phyloP scores from a whole-genome alignment of 345 rosid genomes.

The Hibiscus tridactylites region DNA sequence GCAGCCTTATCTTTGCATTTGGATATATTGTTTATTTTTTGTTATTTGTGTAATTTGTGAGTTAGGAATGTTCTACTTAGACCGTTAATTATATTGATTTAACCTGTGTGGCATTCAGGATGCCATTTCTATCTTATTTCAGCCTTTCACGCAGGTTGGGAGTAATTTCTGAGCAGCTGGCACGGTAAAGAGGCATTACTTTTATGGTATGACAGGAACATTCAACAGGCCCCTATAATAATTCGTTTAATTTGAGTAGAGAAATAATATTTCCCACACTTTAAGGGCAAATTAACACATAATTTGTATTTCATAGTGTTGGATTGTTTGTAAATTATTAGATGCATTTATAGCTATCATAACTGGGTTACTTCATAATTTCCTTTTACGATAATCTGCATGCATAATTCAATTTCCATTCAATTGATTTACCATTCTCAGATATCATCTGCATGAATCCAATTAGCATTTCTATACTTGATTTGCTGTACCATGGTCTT shows the following conservation, averaged over 20 bases:
- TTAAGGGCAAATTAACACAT: conserved; percentile 4
- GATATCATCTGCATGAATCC: not conserved
- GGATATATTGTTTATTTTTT: not conserved
- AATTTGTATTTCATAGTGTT: conserved; percentile 5
- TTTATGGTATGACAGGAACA: not conserved
- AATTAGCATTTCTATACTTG: not conserved
- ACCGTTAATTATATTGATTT: conserved; percentile 26
- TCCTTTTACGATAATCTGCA: not conserved
- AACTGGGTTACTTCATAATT: not conserved
- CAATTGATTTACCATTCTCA: not conserved
- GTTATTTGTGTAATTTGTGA: conserved; percentile 15
- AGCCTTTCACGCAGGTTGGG: conserved; percentile 69
- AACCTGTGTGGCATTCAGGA: conserved; percentile 60
- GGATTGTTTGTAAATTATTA: not conserved
- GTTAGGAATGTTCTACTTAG: conserved; percentile 1
- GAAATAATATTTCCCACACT: conserved; percentile 1
- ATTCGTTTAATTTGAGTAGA: conserved; percentile 22
- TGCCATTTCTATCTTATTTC: conserved; percentile 59
- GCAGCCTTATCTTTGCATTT: conserved; percentile 2
- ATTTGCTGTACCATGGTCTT: conserved; percentile 2
- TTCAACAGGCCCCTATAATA: conserved; percentile 32
- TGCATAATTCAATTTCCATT: not conserved
- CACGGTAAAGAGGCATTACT: not conserved
- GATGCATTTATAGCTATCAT: not conserved
- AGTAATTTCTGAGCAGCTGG: conserved; percentile 23